Base-by-base conservation (phyloP, 2,329 filamentous ascomycete species). In the Escovopsis sp. region DNA sequence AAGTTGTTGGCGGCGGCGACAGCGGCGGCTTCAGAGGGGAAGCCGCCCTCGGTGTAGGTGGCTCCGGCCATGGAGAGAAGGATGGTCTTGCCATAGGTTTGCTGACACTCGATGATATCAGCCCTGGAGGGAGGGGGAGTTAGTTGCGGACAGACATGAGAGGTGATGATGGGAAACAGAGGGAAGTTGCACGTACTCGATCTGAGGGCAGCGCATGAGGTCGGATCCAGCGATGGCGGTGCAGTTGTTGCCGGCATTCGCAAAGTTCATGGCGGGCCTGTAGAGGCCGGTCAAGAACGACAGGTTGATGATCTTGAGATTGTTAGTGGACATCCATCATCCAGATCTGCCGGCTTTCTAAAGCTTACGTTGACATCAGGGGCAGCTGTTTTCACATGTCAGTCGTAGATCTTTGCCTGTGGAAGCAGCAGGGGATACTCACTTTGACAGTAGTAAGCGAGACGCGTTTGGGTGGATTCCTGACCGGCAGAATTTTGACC, bases 31-130 rank as follows among this genome's bases (percentile, higher is more conserved):
- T 64, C 51, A 12, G 67, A 71, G 34, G 59, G 54, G 62, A 84
- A 84, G 19, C 80, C 80, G 33, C 76, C 79, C 57, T 84, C 78
- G 18, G 66, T 74, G 57, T 84, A 83, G 1, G 78, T 80, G 3
- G 75, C 75, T 33, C 82, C 82, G 18, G 80, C 82, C 37, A 86
- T 67, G 3, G 82, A 85, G 12, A 87, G 67, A 36, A 85, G 57
- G 49, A 87, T 78, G 1, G 80, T 84, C 61, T 86, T 87, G 47
- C 72, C 72, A 7, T 56, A 37, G 6, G 35, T 60, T 12, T 59
- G 50, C 56, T 87, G 82, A 60, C 82, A 88, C 8, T 66, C 53
- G 44, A 63, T 58, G 50, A 75, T 74, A 46, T 75, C 72, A 35
- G 58, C 60, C 49, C 65, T 68, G 38, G 7, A 23, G 15, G 23